Evolutionary conservation across 352 stramenopile genomes (phyloP).

Genomic region (Phytophthora boehmeriae): DNA sequence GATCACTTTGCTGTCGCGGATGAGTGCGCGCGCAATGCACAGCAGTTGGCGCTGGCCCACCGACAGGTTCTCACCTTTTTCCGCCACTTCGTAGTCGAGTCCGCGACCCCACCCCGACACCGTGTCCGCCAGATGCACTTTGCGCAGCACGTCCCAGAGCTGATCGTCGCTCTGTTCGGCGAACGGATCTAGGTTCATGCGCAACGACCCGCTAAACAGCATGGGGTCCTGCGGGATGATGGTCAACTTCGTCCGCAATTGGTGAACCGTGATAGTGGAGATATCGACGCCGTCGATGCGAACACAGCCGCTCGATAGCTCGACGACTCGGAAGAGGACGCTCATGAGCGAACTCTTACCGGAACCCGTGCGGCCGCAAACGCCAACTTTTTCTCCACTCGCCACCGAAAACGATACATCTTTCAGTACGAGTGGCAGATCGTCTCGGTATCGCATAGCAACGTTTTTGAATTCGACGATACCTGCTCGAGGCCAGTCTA

Average conservation of each 20-base stretch:
- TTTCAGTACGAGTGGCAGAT: conserved; percentile 51
- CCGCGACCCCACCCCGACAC: conserved; percentile 59
- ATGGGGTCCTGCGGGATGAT: conserved; percentile 91
- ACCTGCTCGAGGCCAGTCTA: conserved; percentile 45
- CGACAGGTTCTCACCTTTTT: conserved; percentile 94
- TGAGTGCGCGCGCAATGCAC: conserved; percentile 94
- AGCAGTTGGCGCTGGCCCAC: conserved; percentile 96
- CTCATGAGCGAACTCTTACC: conserved; percentile 57
- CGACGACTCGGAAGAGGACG: conserved; percentile 50
- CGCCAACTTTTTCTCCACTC: conserved; percentile 85
- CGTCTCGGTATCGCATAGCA: conserved; percentile 50
- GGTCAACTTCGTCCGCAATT: conserved; percentile 42
- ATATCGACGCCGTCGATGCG: conserved; percentile 89
- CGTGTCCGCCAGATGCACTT: conserved; percentile 64
- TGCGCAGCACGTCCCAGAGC: conserved; percentile 52
- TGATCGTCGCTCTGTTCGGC: conserved; percentile 61
- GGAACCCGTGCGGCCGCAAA: conserved; percentile 47
- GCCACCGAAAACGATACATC: conserved; percentile 53
- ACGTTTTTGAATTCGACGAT: conserved; percentile 49
- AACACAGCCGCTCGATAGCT: conserved; percentile 54
- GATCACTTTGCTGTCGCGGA: conserved; percentile 90
- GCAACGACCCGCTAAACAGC: conserved; percentile 89
- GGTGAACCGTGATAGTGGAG: conserved; percentile 33
- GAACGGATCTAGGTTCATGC: conserved; percentile 93
- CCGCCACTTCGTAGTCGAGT: conserved; percentile 87